Evolutionary conservation across 2,329 filamentous ascomycete genomes (phyloP), one percentile per base, ranked within the genome.

Genomic region (Aspergillus eucalypticola): DNA sequence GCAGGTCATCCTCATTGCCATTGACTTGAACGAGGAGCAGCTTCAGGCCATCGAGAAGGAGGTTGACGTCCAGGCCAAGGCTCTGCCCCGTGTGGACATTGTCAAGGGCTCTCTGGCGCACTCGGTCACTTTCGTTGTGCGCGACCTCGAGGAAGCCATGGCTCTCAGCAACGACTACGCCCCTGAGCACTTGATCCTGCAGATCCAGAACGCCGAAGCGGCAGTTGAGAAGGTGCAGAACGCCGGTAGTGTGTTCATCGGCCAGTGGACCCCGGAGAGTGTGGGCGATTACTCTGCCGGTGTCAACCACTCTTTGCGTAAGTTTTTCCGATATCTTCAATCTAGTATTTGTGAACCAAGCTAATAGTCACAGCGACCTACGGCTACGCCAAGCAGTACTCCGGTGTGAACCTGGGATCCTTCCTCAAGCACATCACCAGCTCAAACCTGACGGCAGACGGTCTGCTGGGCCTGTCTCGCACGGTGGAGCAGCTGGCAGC

Each of bases 361-460:
- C 71, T 73, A 71, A 73, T 60, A 32, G 32, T 42, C 50, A 48
- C 67, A 96, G 92, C 95, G 55, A 99, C 95, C 0, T 99, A 98
- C 73, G 95, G 95, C 42, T 99, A 96, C 71, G 95, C 95, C 52
- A 96, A 96, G 80, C 95, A 99, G 77, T 99, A 99, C 81, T 97
- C 92, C 5, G 95, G 95, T 55, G 95, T 99, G 72, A 99, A 96
- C 76, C 85, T 99, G 5, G 92, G 87, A 32, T 98, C 94, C 2
- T 99, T 97, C 79, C 86, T 96, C 75, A 99, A 99, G 82, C 92
- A 98, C 82, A 97, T 99, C 72, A 99, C 95, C 39, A 95, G 91
- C 79, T 92, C 92, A 0, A 91, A 96, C 76, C 83, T 99, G 63
- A 96, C 92, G 1, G 86, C 88, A 17, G 85, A 96, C 70, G 95